Conservation (phyloP, 2,329 filamentous ascomycete species). For the Berkeleyomyces rouxiae region DNA sequence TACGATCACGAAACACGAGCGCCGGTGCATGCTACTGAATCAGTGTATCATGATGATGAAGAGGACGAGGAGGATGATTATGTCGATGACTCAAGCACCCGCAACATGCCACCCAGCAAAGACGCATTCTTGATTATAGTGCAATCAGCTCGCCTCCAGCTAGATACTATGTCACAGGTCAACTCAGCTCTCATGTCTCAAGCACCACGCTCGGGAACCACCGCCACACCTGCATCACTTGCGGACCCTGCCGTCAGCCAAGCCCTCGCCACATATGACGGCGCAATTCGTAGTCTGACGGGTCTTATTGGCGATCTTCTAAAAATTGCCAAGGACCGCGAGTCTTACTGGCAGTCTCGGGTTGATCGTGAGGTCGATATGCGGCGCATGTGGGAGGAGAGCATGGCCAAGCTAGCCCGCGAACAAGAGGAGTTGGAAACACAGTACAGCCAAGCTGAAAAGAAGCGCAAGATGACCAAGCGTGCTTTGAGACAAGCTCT, state of each 20-base stretch:
- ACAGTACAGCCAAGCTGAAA: constrained; percentile 73
- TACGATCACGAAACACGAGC: constrained; percentile 27
- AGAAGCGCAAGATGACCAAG: constrained; percentile 80
- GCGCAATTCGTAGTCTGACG: constrained; percentile 74
- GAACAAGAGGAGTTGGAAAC: constrained; percentile 88
- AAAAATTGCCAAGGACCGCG: constrained; percentile 83
- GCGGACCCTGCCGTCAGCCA: constrained; percentile 61
- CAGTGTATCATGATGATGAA: constrained; percentile 29
- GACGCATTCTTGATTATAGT: constrained; percentile 96
- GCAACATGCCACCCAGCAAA: constrained; percentile 60
- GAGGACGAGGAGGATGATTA: constrained; percentile 66
- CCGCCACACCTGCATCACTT: constrained; percentile 25
- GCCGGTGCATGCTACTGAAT: constrained; percentile 22
- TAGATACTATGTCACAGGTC: constrained; percentile 78
- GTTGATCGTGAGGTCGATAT: constrained; percentile 83
- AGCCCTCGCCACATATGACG: constrained; percentile 72
- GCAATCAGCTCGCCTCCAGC: constrained; percentile 80
- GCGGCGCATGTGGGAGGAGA: constrained; percentile 95
- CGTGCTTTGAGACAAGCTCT: constrained; percentile 74
- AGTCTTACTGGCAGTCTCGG: constrained; percentile 93
- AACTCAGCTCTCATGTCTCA: constrained; percentile 64
- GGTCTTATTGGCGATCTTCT: constrained; percentile 71
- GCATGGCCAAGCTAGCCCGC: constrained; percentile 88
- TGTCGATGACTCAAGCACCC: constrained; percentile 56
- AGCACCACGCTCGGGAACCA: constrained; percentile 20